Evolutionary conservation across 2,329 filamentous ascomycete species (phyloP), one percentile per base, ranked within the genome.

Genomic region (Aurifilum marmelostoma): DNA sequence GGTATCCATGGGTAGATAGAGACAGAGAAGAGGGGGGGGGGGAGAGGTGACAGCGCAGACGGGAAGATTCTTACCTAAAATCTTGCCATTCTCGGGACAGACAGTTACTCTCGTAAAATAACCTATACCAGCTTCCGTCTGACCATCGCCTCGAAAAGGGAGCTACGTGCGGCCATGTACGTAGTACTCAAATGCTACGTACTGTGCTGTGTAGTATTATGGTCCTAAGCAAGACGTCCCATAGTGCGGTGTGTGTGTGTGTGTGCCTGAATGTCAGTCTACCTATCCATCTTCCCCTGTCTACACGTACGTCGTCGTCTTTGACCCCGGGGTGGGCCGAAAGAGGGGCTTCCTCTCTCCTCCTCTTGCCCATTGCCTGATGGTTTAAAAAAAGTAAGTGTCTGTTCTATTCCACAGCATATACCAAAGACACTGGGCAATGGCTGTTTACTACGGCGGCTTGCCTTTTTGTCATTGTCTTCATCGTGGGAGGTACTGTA

Each of bases 91-190:
- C 16, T 7, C 16, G 2, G 2, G 41, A 47, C 41, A 1, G 29
- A 27, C 50, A 29, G 1, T 29, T 18, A 27, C 47, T 67, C 47
- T 62, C 43, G 43, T 47, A 47, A 47, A n/a, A 47, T 47, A 47
- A 47, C 43, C 52, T 32, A 56, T 56, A n/a, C 52, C 14, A 56
- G 24, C 52, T 56, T 18, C 27, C 24, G 27, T 29, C 52, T 56
- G 63, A 66, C 67, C 52, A 65, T 68, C 43, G 43, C 8, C 21
- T 16, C 21, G 1, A n/a, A 11, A 9, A 34, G 34, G 43, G 43
- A 47, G 43, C 43, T 7, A 47, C 7, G n/a, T n/a, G n/a, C n/a
- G 16, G 6, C 41, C 21, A 47, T 47, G 41, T 47, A 47, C 18
- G 18, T 47, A n/a, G n/a, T n/a, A n/a, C n/a, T n/a, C n/a, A 21